phyloP scores from a whole-genome alignment of 768 basidiomycete genomes.

The Pleurotus salmoneostramineus region DNA sequence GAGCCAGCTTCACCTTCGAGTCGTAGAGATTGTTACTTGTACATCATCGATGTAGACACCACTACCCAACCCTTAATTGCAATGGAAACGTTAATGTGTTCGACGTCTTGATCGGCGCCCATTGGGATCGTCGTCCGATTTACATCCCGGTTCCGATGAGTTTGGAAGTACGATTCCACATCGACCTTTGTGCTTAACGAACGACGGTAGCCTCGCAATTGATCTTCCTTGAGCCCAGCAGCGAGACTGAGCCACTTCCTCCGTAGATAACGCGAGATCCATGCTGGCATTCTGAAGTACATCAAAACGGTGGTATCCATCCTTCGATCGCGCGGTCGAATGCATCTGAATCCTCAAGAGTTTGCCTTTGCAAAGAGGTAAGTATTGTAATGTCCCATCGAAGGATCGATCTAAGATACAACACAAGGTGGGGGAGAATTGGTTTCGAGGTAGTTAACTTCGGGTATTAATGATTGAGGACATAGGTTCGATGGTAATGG shows the following conservation, averaged over 20 bases:
- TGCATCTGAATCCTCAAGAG: too few species aligned
- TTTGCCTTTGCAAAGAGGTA: too few species aligned
- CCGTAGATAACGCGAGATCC: too few species aligned
- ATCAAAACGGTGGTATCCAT: too few species aligned
- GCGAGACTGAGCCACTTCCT: too few species aligned
- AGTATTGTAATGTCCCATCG: too few species aligned
- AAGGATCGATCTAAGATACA: background rate
- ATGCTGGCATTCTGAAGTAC: too few species aligned
- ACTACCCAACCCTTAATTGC: background rate
- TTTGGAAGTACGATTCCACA: background rate
- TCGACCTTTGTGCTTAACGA: too few species aligned
- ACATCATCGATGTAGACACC: background rate
- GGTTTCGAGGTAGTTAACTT: background rate
- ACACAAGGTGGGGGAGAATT: background rate
- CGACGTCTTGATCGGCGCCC: background rate
- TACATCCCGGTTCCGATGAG: background rate
- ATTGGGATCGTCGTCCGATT: background rate
- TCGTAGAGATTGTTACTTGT: slow-evolving; percentile 35
- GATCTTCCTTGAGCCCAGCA: too few species aligned
- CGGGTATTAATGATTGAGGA: background rate
- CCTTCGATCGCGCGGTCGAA: too few species aligned
- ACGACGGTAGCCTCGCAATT: too few species aligned
- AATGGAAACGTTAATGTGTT: background rate
- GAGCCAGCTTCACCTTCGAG: slow-evolving; percentile 73
- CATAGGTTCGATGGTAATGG: background rate